phyloP scores from a whole-genome alignment of 129 eudicot genomes.

The Flaveria brownii region DNA sequence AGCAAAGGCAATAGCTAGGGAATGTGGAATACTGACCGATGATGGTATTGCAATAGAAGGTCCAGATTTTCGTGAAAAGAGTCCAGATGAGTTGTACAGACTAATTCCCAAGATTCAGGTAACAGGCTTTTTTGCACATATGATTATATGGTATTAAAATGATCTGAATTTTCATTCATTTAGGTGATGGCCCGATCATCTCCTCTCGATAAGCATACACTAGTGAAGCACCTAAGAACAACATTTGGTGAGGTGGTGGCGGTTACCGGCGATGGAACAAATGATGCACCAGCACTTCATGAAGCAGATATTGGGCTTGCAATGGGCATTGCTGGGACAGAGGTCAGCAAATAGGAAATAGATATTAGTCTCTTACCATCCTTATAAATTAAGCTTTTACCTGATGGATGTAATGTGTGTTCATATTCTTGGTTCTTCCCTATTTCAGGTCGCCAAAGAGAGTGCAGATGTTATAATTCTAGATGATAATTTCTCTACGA shows the following conservation, averaged over 20 bases:
- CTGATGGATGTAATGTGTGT: background rate
- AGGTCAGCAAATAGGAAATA: slow-evolving; percentile 41
- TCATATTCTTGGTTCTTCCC: background rate
- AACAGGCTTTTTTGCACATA: background rate
- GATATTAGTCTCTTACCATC: background rate
- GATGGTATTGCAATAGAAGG: slow-evolving; percentile 96
- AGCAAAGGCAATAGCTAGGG: slow-evolving; percentile 96
- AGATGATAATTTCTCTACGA: slow-evolving; percentile 97
- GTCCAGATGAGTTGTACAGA: slow-evolving; percentile 58
- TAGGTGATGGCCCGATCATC: slow-evolving; percentile 99
- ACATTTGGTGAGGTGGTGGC: slow-evolving; percentile 96
- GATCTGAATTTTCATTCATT: background rate
- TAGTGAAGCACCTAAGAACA: slow-evolving; percentile 90
- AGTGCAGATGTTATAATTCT: slow-evolving; percentile 98
- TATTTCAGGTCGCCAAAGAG: slow-evolving; percentile 90
- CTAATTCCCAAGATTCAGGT: slow-evolving; percentile 92
- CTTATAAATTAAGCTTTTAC: background rate
- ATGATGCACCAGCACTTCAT: slow-evolving; percentile 99
- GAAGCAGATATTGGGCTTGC: slow-evolving; percentile 99
- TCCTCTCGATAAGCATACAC: slow-evolving; percentile 88
- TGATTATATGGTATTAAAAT: background rate
- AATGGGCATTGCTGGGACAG: slow-evolving; percentile 99
- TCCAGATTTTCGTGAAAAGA: slow-evolving; percentile 87
- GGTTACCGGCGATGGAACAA: slow-evolving; percentile 98
- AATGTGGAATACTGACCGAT: slow-evolving; percentile 96